phyloP scores from a whole-genome alignment of 768 basidiomycete genomes.

The Agaricus sinodeliciosus region DNA sequence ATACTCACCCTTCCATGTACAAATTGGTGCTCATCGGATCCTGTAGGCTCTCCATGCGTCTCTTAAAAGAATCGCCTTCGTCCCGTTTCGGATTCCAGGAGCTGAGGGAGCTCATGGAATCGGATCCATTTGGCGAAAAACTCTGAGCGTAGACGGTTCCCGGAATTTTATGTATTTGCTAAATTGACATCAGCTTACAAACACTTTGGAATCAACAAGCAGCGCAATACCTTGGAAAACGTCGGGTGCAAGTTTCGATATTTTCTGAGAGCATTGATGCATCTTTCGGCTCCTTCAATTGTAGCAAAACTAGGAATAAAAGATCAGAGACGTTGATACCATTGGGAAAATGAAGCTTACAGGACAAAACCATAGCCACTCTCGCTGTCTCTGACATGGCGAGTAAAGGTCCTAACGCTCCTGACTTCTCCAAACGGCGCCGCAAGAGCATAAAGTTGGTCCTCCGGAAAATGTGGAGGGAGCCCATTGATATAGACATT shows the following conservation, averaged over 20 bases:
- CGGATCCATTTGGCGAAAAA: slow-evolving; percentile 15
- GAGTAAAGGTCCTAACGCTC: slow-evolving; percentile 79
- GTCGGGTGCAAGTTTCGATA: slow-evolving; percentile 80
- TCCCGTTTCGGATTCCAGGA: slow-evolving; percentile 17
- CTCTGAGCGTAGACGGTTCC: slow-evolving; percentile 57
- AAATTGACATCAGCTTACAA: slow-evolving; percentile 3
- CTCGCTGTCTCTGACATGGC: slow-evolving; percentile 67
- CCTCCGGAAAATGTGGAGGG: slow-evolving; percentile 77
- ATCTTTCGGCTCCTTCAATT: slow-evolving; percentile 63
- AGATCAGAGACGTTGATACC: background rate
- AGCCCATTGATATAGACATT: slow-evolving; percentile 89
- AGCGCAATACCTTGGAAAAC: slow-evolving; percentile 64
- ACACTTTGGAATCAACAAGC: background rate
- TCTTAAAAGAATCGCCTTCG: slow-evolving; percentile 52
- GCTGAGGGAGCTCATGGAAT: slow-evolving; percentile 11
- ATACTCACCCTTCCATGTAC: slow-evolving; percentile 67
- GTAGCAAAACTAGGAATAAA: slow-evolving; percentile 48
- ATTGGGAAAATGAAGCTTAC: slow-evolving; percentile 34
- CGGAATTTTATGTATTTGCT: slow-evolving; percentile 77
- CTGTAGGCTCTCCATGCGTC: slow-evolving; percentile 70
- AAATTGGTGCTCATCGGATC: slow-evolving; percentile 68
- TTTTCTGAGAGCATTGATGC: slow-evolving; percentile 62
- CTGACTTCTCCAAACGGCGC: slow-evolving; percentile 65
- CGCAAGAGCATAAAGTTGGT: slow-evolving; percentile 66
- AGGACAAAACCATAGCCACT: slow-evolving; percentile 78